Evolutionary conservation across 2,329 filamentous ascomycete species (phyloP).

Genomic region (Arthrobotrys entomopaga): DNA sequence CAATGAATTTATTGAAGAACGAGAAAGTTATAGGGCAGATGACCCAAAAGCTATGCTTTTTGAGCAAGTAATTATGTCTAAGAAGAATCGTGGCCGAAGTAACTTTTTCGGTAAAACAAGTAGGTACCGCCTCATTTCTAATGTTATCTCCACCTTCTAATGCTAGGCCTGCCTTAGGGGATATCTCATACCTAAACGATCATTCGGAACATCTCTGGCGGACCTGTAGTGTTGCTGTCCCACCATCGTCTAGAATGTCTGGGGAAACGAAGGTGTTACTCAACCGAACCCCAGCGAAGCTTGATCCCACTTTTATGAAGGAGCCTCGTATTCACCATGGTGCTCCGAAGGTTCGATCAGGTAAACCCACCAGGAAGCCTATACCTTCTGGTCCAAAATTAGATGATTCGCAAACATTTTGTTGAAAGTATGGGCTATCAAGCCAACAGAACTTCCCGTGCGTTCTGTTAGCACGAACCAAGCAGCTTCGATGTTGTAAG

Average conservation of each 20-base stretch:
- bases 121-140: conserved; percentile 62
- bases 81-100: conserved; percentile 73
- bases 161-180: conserved; percentile 36
- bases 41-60: conserved; percentile 78
- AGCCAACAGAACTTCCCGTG: conserved; percentile 3
- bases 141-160: conserved; percentile 57
- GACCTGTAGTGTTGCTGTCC: conserved; percentile 67
- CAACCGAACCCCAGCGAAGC: conserved; percentile 76
- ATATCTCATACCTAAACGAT: conserved; percentile 74
- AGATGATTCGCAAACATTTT: conserved; percentile 57
- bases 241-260: conserved; percentile 65
- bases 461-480: too few relatives aligned
- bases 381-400: conserved; percentile 61
- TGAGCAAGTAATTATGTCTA: conserved; percentile 84
- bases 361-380: conserved; percentile 55
- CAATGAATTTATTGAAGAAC: conserved; percentile 85
- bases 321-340: conserved; percentile 91
- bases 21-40: conserved; percentile 73
- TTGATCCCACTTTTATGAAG: conserved; percentile 88
- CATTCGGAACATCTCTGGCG: conserved; percentile 83
- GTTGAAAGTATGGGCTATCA: background rate
- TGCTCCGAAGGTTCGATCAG: conserved; percentile 71
- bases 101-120: conserved; percentile 72
- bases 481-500: too few relatives aligned
- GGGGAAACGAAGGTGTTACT: conserved; percentile 65